phyloP scores from a whole-genome alignment of 345 rosid species.

The Clausena lansium region DNA sequence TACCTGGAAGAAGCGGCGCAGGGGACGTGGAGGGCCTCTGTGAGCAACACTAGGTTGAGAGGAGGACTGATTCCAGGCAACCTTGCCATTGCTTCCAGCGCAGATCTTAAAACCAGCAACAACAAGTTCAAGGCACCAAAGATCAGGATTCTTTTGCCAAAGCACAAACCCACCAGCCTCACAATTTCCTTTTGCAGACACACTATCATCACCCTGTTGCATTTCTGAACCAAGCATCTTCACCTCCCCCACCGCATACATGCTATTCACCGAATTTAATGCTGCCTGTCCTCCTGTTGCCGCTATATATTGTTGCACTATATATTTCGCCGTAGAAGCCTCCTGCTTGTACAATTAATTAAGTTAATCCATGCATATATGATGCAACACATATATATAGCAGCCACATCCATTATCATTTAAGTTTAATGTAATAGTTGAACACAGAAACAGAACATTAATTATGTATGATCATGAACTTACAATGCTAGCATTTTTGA shows the following conservation, averaged over 20 bases:
- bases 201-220: constrained; percentile 54
- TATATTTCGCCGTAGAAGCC: constrained; percentile 82
- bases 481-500: constrained; percentile 64
- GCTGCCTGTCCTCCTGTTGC: constrained; percentile 75
- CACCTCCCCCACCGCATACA: constrained; percentile 92
- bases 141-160: constrained; percentile 91
- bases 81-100: constrained; percentile 89
- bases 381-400: too few species aligned
- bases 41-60: constrained; percentile 79
- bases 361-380: too few species aligned
- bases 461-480: constrained; percentile 12
- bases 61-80: constrained; percentile 90
- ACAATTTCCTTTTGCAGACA: constrained; percentile 41
- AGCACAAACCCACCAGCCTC: constrained; percentile 90
- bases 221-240: constrained; percentile 77
- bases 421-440: too few species aligned
- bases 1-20: constrained; percentile 94
- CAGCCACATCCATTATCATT: too few species aligned
- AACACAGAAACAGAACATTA: too few species aligned
- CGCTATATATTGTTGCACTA: constrained; percentile 80
- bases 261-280: constrained; percentile 54
- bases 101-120: constrained; percentile 86
- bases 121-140: constrained; percentile 81
- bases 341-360: constrained; percentile 39
- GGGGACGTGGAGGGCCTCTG: constrained; percentile 80